Base-by-base conservation (phyloP, 1,284 basidiomycete genomes). In the Sporisorium sorghi region DNA sequence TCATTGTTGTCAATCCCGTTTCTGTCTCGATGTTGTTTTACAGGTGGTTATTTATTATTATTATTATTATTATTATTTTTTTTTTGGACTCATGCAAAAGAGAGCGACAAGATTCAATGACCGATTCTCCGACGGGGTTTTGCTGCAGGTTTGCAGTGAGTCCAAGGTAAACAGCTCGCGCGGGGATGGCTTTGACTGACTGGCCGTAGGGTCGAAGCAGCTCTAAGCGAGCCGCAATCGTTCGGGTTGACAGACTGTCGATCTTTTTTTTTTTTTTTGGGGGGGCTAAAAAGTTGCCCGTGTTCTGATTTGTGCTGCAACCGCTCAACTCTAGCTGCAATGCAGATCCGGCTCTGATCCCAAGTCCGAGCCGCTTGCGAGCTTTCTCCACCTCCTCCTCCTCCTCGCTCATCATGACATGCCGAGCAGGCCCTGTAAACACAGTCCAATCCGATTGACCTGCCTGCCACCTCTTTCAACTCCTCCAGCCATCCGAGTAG, bases 201-300 rank as follows among this genome's bases (percentile, higher is more conserved):
- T 24, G 17, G 40, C 26, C 10, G 26, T 11, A 28, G 23, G 28
- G 26, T n/a, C 28, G 26, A 32, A n/a, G n/a, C 6, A 26, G 14
- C 12, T 15, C 28, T 30, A 47, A 47, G 46, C 46, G 46, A 47
- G 46, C 28, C 46, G n/a, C 44, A 30, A 19, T 30, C 19, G 17
- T 59, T 42, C 44, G 60, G 48, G 67, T 69, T 69, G 67, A 69
- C 60, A 58, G 60, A 69, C 52, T 69, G 67, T 69, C 67, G 60
- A 69, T 69, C 67, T 43, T 63, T 55, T n/a, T n/a, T n/a, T n/a
- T n/a, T n/a, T n/a, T n/a, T n/a, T n/a, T n/a, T n/a, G n/a, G n/a
- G n/a, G n/a, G n/a, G n/a, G n/a, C n/a, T n/a, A n/a, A n/a, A n/a
- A n/a, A n/a, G 37, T 40, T 40, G 37, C 37, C 37, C 37, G 17